Evolutionary conservation across 108 stramenopile genomes (phyloP).

Genomic region (Nitzschia putrida): DNA sequence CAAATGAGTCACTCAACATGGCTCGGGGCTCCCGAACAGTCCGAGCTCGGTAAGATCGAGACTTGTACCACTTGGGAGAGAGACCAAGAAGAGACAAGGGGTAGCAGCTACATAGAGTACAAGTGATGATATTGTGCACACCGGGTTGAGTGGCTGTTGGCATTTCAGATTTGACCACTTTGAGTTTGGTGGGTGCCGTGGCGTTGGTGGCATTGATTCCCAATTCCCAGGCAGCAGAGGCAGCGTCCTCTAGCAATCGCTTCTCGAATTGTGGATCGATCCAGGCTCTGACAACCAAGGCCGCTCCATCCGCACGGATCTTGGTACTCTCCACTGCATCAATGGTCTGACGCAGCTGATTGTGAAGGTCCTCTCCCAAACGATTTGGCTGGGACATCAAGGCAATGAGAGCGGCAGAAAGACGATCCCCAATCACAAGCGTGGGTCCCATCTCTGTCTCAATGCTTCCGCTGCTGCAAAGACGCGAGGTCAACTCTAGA

Average conservation of each 20-base stretch:
- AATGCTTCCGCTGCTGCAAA: too few species aligned
- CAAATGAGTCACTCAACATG: conserved; percentile 59
- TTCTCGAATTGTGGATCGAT: conserved; percentile 45
- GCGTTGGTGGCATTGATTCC: conserved; percentile 59
- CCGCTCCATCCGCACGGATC: conserved; percentile 31
- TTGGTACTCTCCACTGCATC: conserved; percentile 49
- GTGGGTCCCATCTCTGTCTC: conserved; percentile 39
- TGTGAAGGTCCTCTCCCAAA: conserved; percentile 37
- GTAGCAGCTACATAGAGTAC: conserved; percentile 73
- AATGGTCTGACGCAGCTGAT: too few species aligned
- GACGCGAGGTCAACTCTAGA: too few species aligned
- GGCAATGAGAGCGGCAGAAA: conserved; percentile 27
- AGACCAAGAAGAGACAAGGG: conserved; percentile 56
- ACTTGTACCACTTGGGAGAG: conserved; percentile 71
- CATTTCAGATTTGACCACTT: conserved; percentile 48
- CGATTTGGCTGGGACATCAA: conserved; percentile 36
- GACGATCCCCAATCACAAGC: conserved; percentile 46
- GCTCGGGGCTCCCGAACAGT: conserved; percentile 66
- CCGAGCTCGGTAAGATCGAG: conserved; percentile 56
- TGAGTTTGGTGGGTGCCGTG: conserved; percentile 62
- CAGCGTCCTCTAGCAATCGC: conserved; percentile 48
- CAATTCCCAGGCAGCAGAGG: conserved; percentile 53
- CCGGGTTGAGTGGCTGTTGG: too few species aligned
- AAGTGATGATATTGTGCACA: conserved; percentile 64
- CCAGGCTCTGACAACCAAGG: conserved; percentile 58